Conservation (phyloP, 1,139 yeast genomes). For the Suhomyces wounanorum region DNA sequence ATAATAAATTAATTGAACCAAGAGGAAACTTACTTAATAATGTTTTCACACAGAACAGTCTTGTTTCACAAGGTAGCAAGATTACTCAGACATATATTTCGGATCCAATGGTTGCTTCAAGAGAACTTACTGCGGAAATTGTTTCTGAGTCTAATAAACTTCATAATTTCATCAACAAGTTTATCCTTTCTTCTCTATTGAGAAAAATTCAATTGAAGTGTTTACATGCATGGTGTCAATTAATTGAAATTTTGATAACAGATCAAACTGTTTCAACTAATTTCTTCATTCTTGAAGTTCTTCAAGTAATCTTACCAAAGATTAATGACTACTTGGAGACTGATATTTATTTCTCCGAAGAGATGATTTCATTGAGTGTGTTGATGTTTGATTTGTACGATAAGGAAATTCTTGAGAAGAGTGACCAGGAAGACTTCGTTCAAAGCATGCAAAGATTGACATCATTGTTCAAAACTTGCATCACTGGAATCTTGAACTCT, state of each 20-base stretch:
- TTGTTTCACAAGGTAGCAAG: conserved; percentile 1
- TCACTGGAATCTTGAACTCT: conserved; percentile 71
- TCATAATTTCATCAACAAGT: conserved; percentile 43
- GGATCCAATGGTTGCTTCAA: not conserved
- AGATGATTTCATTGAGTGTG: conserved; percentile 73
- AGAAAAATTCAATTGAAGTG: conserved; percentile 58
- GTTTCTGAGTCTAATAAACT: conserved; percentile 31
- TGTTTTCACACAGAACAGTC: conserved; percentile 2
- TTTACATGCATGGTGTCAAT: conserved; percentile 79
- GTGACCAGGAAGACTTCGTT: conserved; percentile 29
- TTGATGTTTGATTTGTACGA: conserved; percentile 67
- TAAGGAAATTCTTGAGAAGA: conserved; percentile 31
- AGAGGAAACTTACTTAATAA: not conserved
- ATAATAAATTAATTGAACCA: not conserved
- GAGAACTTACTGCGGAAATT: conserved; percentile 16
- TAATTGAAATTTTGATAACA: conserved; percentile 70
- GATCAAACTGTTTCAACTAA: conserved; percentile 44
- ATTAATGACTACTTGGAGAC: conserved; percentile 71
- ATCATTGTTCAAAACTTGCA: conserved; percentile 70
- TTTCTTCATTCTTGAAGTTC: conserved; percentile 69
- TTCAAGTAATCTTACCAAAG: conserved; percentile 75
- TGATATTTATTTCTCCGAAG: conserved; percentile 71
- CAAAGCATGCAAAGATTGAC: conserved; percentile 52
- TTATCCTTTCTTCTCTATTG: conserved; percentile 47
- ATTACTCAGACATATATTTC: conserved; percentile 1